phyloP scores from a whole-genome alignment of 2,329 filamentous ascomycete genomes.

The Talaromyces sp. region DNA sequence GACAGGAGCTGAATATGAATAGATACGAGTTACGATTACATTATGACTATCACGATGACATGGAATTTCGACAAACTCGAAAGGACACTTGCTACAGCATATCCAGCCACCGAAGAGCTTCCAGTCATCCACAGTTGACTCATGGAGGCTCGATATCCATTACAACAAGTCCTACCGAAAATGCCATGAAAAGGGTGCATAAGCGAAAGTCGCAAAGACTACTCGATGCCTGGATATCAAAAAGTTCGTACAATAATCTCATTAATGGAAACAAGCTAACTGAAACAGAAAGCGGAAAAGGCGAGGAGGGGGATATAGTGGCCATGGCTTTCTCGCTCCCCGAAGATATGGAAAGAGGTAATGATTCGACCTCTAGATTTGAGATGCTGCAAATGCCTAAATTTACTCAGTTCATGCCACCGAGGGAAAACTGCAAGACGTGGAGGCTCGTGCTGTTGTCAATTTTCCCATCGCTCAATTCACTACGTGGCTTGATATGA shows the following conservation, averaged over 20 bases:
- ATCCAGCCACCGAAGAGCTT: constrained; percentile 15
- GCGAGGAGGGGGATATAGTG: constrained; percentile 31
- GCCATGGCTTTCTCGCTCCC: constrained; percentile 30
- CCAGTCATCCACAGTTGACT: constrained; percentile 15
- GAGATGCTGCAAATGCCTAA: constrained; percentile 6
- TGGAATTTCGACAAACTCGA: constrained; percentile 19
- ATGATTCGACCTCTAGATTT: neutral
- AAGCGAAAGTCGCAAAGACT: constrained; percentile 24
- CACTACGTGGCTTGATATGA: constrained; percentile 16
- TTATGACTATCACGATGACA: constrained; percentile 20
- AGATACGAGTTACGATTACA: constrained; percentile 20
- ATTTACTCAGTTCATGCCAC: constrained; percentile 26
- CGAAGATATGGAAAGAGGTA: constrained; percentile 31
- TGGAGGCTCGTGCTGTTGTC: constrained; percentile 13
- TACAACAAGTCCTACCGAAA: constrained; percentile 21
- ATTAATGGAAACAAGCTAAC: neutral
- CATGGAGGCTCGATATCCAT: constrained; percentile 18
- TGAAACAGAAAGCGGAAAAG: constrained; percentile 24
- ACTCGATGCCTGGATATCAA: constrained; percentile 28
- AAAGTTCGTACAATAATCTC: constrained; percentile 21
- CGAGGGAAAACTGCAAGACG: constrained; percentile 10
- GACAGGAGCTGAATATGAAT: neutral
- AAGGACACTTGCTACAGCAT: constrained; percentile 1
- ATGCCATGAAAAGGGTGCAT: constrained; percentile 20
- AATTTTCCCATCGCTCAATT: constrained; percentile 18